These are phyloP conservation scores for Fusarium oligoseptatum DNA, from an alignment of 2,329 filamentous ascomycete genomes.

Conservation along the genomic window DNA sequence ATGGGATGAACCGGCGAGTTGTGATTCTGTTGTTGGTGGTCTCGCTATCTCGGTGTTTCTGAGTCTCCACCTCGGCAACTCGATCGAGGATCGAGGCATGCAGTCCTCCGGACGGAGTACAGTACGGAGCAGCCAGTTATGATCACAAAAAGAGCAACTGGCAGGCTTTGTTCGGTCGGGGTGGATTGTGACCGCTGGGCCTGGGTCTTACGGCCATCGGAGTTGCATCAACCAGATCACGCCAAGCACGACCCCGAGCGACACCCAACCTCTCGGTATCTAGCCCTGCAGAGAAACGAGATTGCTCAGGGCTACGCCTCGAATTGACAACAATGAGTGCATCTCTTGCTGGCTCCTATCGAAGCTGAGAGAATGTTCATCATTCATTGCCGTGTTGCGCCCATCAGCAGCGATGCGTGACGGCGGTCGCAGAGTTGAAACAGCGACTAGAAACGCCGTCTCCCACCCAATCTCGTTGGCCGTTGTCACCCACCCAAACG, in stretches of 20 bases:
- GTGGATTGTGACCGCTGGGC: neutral
- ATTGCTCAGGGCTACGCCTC: constrained; percentile 3
- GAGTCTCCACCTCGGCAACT: constrained; percentile 7
- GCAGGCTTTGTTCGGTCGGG: neutral
- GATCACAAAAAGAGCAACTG: neutral
- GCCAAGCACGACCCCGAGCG: constrained; percentile 19
- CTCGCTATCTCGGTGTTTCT: constrained; percentile 8
- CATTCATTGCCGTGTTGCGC: constrained; percentile 6
- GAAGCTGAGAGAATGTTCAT: neutral
- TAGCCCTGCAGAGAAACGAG: constrained; percentile 14
- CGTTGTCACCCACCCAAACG: constrained; percentile 5
- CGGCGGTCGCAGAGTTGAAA: constrained; percentile 38
- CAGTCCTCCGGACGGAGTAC: neutral
- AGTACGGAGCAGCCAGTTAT: neutral
- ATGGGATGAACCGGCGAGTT: constrained; percentile 3
- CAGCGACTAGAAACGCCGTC: constrained; percentile 22
- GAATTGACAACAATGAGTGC: neutral
- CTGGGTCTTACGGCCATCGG: constrained; percentile 10
- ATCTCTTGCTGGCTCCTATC: neutral
- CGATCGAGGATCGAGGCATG: constrained; percentile 4
- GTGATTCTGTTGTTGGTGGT: constrained; percentile 23
- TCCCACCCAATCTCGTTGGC: constrained; percentile 4
- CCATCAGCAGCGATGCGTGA: constrained; percentile 6
- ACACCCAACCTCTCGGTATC: constrained; percentile 28
- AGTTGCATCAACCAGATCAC: constrained; percentile 25